Evolutionary conservation across 1,284 basidiomycete genomes (phyloP), one percentile per base, ranked within the genome.

Genomic region (Fomitopsis palustris): DNA sequence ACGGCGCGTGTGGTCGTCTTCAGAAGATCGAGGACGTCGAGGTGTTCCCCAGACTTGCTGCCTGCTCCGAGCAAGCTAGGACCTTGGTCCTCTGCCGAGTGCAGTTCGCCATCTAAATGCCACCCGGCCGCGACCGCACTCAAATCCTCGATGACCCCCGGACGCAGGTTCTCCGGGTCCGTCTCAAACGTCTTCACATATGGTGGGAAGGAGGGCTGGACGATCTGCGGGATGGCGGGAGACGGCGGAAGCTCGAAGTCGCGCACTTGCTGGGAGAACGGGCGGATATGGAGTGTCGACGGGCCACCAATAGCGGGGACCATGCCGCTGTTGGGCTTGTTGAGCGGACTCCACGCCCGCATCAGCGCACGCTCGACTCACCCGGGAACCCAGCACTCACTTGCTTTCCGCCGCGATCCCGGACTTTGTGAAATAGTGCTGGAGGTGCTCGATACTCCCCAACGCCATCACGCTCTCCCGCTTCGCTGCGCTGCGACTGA

Each of bases 371-470:
- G 56, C 55, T 55, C 42, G 49, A 12, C 47, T 37, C 12, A 51
- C 27, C 56, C 52, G 55, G 17, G 39, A 41, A 41, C 16, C 25
- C 16, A 41, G 61, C 52, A 81, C 87, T 72, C 72, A 91, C 90
- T 82, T 84, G 71, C 81, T 83, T 77, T 87, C 87, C 27, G 88
- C 81, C 17, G 79, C 81, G 57, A 92, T 81, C 4, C 90, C 90
- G 0, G 88, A 86, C 81, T 93, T 93, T 6, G 92, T 92, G 66
- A 93, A 93, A 69, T 92, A 92, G 69, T 94, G 88, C 74, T 95
- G 92, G 54, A 95, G 80, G 70, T 93, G 89, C 68, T 93, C 90
- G 63, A 95, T 94, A 70, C 89, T 91, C 29, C 91, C 91, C 21
- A 95, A 74, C 0, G 90, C 85, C 87, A 93, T 88, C 19, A 95